phyloP scores from a whole-genome alignment of 1,284 basidiomycete genomes.

The Pascua sp. region DNA sequence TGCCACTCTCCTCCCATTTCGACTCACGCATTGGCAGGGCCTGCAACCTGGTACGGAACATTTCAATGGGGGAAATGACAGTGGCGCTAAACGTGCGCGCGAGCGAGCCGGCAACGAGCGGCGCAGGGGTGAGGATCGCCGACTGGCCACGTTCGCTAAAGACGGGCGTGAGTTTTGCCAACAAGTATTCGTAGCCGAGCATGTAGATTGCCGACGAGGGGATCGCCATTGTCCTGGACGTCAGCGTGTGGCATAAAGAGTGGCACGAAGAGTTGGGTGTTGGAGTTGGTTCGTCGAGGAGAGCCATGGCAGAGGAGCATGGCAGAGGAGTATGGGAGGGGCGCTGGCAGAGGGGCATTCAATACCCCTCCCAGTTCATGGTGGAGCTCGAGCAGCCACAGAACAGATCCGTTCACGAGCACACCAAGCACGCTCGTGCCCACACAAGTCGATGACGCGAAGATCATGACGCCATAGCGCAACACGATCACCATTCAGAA shows the following conservation, averaged over 20 bases:
- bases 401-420: too few relatives aligned
- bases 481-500: too few relatives aligned
- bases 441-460: too few relatives aligned
- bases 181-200: constrained; percentile 89
- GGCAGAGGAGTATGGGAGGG: too few relatives aligned
- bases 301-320: too few relatives aligned
- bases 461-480: too few relatives aligned
- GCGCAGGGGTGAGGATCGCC: constrained; percentile 58
- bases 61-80: constrained; percentile 82
- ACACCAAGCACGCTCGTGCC: too few relatives aligned
- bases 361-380: too few relatives aligned
- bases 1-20: too few relatives aligned
- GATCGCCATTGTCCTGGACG: constrained; percentile 74
- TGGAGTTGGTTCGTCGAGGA: not conserved
- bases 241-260: constrained; percentile 2
- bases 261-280: constrained; percentile 3
- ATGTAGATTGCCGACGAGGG: constrained; percentile 93
- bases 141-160: constrained; percentile 29
- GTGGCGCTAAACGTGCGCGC: constrained; percentile 78
- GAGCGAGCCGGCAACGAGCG: constrained; percentile 75
- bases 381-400: too few relatives aligned
- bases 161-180: constrained; percentile 49
- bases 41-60: constrained; percentile 90
- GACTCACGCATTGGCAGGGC: constrained; percentile 59
- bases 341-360: too few relatives aligned